Percentiles rank a stretch among this genome's conserved stretches.
phyloP scores from a whole-genome alignment of 78 protist genomes.

The Polysphondylium violaceum region DNA sequence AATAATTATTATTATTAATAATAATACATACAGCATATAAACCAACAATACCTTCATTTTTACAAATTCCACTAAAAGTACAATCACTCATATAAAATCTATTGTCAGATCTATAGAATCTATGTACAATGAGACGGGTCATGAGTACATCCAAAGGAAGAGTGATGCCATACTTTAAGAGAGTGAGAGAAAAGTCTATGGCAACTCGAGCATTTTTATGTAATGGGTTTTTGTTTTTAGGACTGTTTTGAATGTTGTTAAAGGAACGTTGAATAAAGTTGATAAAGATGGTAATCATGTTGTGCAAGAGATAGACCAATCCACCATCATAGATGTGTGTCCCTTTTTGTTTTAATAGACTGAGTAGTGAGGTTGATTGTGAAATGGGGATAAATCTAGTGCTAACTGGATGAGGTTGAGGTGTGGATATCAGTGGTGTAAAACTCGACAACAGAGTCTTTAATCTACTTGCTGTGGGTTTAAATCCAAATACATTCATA shows the following conservation, averaged over 20 bases:
- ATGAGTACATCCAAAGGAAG: constrained; percentile 66
- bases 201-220: neutral
- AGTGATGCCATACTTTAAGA: constrained; percentile 41
- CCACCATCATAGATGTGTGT: constrained; percentile 72
- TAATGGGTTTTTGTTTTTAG: neutral
- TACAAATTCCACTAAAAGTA: constrained; percentile 49
- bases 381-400: neutral
- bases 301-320: constrained; percentile 43
- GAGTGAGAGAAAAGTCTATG: constrained; percentile 2
- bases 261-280: constrained; percentile 53
- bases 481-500: neutral
- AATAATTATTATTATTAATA: neutral
- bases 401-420: neutral
- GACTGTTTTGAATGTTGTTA: constrained; percentile 7
- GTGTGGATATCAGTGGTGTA: too few relatives aligned
- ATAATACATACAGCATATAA: constrained; percentile 48
- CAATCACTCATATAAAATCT: constrained; percentile 22
- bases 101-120: constrained; percentile 38
- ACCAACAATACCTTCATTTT: constrained; percentile 60
- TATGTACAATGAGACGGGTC: constrained; percentile 57
- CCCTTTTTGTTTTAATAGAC: constrained; percentile 43
- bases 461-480: neutral
- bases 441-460: too few relatives aligned
- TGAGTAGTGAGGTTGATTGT: neutral
- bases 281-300: constrained; percentile 27